Percentiles rank a stretch among this genome's conserved stretches.
Evolutionary conservation across 129 eudicot genomes (phyloP).

Genomic region (Lactuca saligna): DNA sequence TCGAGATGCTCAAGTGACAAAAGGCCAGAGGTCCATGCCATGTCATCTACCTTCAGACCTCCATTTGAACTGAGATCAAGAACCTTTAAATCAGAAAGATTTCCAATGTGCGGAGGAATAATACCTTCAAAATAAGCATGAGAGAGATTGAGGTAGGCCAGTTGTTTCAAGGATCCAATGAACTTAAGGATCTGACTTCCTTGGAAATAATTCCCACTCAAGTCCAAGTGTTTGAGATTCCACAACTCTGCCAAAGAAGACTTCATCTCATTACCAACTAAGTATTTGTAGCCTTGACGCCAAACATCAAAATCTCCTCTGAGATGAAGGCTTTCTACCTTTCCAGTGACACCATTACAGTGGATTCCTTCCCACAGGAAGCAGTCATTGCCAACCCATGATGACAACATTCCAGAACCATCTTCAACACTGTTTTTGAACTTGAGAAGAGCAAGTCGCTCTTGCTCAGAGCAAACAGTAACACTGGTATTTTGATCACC

Average conservation of each 20-base stretch:
- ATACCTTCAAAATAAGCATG: neutral
- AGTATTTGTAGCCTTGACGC: neutral
- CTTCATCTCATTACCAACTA: neutral
- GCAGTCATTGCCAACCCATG: neutral
- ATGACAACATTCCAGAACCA: neutral
- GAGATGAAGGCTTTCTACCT: neutral
- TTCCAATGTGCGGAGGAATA: neutral
- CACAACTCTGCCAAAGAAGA: neutral
- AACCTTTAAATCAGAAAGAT: neutral
- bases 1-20: neutral
- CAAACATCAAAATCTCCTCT: neutral
- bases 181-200: neutral
- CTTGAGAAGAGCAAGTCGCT: neutral
- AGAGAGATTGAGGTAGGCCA: neutral
- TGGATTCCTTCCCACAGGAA: neutral
- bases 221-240: neutral
- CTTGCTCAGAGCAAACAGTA: neutral
- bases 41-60: neutral
- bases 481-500: neutral
- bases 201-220: slow-evolving; percentile 10
- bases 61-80: neutral
- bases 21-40: neutral
- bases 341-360: neutral
- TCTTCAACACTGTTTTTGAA: neutral
- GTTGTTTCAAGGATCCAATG: slow-evolving; percentile 10